A percentile compares a stretch with the other conserved stretches of the same genome.
These are phyloP conservation scores for Batkoa obscura DNA, from an alignment of 371 early-diverging fungal species.

Conservation along the genomic window DNA sequence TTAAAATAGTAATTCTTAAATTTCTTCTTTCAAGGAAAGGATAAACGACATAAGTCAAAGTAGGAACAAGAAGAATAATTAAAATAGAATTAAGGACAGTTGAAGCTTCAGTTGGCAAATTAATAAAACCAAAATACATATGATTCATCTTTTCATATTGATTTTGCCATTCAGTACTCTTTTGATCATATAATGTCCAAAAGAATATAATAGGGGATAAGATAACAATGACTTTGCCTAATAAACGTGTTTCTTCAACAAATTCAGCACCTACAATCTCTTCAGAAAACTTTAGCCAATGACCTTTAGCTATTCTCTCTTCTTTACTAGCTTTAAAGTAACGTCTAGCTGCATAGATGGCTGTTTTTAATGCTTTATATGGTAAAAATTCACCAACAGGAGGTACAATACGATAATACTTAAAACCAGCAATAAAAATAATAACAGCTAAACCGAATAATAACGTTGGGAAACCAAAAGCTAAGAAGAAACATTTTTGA, in stretches of 20 bases:
- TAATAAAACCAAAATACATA: constrained; percentile 9
- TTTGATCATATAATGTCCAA: constrained; percentile 38
- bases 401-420: constrained; percentile 32
- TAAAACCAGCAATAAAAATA: constrained; percentile 23
- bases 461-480: constrained; percentile 3
- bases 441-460: constrained; percentile 12
- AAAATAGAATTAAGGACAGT: neutral
- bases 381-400: constrained; percentile 28
- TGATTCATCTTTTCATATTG: constrained; percentile 14
- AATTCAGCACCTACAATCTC: neutral
- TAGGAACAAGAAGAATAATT: neutral
- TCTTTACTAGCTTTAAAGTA: neutral
- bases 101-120: constrained; percentile 1
- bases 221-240: constrained; percentile 11
- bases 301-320: neutral
- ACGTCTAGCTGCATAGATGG: constrained; percentile 1
- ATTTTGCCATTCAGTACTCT: constrained; percentile 13
- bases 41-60: neutral
- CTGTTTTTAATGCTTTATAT: constrained; percentile 12
- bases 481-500: neutral
- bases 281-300: constrained; percentile 5
- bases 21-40: constrained; percentile 3
- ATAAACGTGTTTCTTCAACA: constrained; percentile 4
- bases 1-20: neutral
- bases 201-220: constrained; percentile 24